These are phyloP conservation scores for Suillus sp. DNA, from an alignment of 768 basidiomycete genomes.

Conservation along the genomic window DNA sequence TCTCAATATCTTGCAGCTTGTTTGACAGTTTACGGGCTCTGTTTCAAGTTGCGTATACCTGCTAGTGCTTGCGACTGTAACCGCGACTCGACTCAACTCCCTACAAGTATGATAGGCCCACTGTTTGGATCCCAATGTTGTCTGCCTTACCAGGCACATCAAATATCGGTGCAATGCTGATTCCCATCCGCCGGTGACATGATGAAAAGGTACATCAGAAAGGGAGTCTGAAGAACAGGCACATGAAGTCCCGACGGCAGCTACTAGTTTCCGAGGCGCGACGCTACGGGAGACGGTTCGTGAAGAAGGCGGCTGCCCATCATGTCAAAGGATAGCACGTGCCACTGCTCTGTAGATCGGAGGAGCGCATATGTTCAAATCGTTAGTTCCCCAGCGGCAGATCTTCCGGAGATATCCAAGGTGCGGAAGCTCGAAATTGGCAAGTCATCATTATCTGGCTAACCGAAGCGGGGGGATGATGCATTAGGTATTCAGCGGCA, in stretches of 20 bases:
- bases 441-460: not conserved
- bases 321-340: not conserved
- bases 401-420: not conserved
- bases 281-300: not conserved
- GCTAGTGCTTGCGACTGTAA: too few species aligned
- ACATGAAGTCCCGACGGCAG: not conserved
- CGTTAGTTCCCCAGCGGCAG: not conserved
- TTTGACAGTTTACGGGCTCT: too few species aligned
- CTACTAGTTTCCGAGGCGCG: not conserved
- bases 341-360: not conserved
- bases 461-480: not conserved
- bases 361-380: not conserved
- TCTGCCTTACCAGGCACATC: not conserved
- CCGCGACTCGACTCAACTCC: not conserved
- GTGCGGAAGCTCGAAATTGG: not conserved
- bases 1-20: too few species aligned
- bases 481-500: not conserved
- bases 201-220: too few species aligned
- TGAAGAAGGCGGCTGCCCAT: not conserved
- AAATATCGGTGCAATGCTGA: not conserved
- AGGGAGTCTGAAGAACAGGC: too few species aligned
- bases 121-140: not conserved
- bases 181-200: too few species aligned
- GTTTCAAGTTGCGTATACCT: too few species aligned
- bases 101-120: not conserved